Conservation (phyloP, 352 stramenopile species). For the Phytopythium delawarense region DNA sequence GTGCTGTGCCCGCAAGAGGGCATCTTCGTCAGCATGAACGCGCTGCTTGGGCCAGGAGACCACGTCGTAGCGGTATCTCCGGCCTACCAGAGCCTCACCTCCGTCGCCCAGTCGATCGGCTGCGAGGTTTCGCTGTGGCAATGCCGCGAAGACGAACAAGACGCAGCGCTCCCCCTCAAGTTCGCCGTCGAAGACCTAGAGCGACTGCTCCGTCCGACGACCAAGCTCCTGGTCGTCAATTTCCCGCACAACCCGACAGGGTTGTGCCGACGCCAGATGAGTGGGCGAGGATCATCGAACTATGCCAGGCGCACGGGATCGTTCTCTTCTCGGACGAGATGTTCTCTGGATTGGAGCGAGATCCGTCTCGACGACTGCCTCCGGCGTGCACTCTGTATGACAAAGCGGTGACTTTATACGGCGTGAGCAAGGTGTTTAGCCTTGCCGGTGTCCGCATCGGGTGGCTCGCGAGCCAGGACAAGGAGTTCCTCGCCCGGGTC, state of each 20-base stretch:
- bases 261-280: slow-evolving; percentile 29
- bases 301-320: slow-evolving; percentile 23
- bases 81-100: slow-evolving; percentile 50
- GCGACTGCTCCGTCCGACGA: slow-evolving; percentile 29
- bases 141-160: slow-evolving; percentile 10
- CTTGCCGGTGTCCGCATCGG: slow-evolving; percentile 51
- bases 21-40: slow-evolving; percentile 49
- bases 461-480: slow-evolving; percentile 46
- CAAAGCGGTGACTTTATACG: slow-evolving; percentile 42
- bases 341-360: slow-evolving; percentile 41
- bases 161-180: slow-evolving; percentile 12
- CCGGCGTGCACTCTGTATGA: slow-evolving; percentile 32
- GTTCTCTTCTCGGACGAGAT: slow-evolving; percentile 73
- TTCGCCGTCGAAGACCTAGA: slow-evolving; percentile 41
- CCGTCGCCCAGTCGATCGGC: slow-evolving; percentile 28
- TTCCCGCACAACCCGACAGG: slow-evolving; percentile 80
- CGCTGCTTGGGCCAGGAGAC: slow-evolving; percentile 36
- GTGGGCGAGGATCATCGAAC: slow-evolving; percentile 27
- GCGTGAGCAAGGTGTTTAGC: slow-evolving; percentile 54
- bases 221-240: slow-evolving; percentile 66
- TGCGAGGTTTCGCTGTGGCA: slow-evolving; percentile 36
- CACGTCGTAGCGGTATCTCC: slow-evolving; percentile 46
- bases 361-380: slow-evolving; percentile 16
- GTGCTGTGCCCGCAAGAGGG: slow-evolving; percentile 50
- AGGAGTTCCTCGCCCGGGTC: slow-evolving; percentile 25